Evolutionary conservation across 1,139 yeast genomes (phyloP), one percentile per base, ranked within the genome.

Genomic region (Protomyces arabidopsidicola): DNA sequence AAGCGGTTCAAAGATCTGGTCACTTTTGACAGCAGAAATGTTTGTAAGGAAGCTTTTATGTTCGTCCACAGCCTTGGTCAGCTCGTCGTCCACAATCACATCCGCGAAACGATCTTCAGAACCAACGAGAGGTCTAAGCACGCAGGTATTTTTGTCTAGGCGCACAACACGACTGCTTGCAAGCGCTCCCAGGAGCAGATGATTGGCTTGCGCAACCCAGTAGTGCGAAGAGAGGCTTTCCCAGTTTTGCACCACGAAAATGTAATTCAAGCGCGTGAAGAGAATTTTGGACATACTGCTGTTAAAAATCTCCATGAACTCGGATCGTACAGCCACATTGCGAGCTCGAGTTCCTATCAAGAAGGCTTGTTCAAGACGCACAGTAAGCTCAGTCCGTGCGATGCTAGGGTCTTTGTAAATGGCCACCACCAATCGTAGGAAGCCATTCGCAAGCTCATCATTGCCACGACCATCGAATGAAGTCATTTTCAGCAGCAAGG

Each of bases 341-440:
- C 88, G 85, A 1, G 90, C 81, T 53, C 96, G 81, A 0, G 98
- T 93, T 53, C 98, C 98, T 18, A 90, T 93, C 72, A 95, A 78
- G 74, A 95, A 95, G 22, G 98, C 97, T 73, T 91, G 97, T 72
- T 95, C 98, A 90, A 95, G 86, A 66, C 98, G 81, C 10, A 90
- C 95, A 0, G 98, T 91, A 54, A 95, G 81, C 71, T 95, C 99
- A 1, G 97, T 86, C 68, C 91, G 84, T 45, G 88, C 83, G 70
- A 91, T 82, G 0, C 86, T 78, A 54, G 87, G 87, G 69, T 90
- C 91, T 69, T 88, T 91, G 73, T 93, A 95, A 42, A 95, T 86
- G 70, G 88, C 95, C 53, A 91, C 86, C 66, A 95, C 87, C 42
- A 95, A 88, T 70, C 87, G 87, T 72, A 90, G 91, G 72, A 90